These are phyloP conservation scores for Hortaea werneckii DNA, from an alignment of 2,329 filamentous ascomycete species.

Conservation along the genomic window DNA sequence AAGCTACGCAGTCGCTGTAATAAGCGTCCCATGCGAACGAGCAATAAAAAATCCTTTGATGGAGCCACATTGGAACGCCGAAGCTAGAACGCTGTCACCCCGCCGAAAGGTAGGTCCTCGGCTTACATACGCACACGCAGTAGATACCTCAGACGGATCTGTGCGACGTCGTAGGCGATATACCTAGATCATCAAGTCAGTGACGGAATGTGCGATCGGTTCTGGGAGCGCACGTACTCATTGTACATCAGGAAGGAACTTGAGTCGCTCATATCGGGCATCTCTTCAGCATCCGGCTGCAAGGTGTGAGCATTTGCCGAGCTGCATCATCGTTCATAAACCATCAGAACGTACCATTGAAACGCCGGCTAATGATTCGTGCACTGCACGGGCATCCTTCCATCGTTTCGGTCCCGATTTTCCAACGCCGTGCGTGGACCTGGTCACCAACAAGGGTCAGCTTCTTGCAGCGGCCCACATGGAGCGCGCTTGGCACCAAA, in stretches of 20 bases:
- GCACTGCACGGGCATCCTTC: constrained; percentile 63
- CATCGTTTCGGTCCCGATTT: constrained; percentile 54
- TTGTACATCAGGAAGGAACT: constrained; percentile 52
- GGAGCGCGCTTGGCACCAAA: too few relatives aligned
- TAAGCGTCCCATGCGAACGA: too few relatives aligned
- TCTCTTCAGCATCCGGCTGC: not conserved
- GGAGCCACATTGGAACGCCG: too few relatives aligned
- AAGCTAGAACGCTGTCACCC: too few relatives aligned
- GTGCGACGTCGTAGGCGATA: constrained; percentile 53
- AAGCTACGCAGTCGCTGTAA: too few relatives aligned
- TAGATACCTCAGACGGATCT: constrained; percentile 61
- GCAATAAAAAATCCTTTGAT: too few relatives aligned
- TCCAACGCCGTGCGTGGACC: constrained; percentile 60
- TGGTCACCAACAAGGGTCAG: too few relatives aligned
- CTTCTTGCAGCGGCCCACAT: too few relatives aligned
- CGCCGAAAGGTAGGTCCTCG: not conserved
- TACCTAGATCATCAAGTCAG: not conserved
- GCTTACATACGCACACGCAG: constrained; percentile 46
- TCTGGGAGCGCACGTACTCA: constrained; percentile 32
- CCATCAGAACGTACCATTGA: constrained; percentile 45
- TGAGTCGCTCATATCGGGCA: constrained; percentile 1
- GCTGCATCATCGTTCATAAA: constrained; percentile 3
- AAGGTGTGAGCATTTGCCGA: constrained; percentile 16
- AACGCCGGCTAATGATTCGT: constrained; percentile 55
- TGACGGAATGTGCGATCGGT: not conserved